Conservation (phyloP, 768 basidiomycete genomes). For the Suillus placidus region DNA sequence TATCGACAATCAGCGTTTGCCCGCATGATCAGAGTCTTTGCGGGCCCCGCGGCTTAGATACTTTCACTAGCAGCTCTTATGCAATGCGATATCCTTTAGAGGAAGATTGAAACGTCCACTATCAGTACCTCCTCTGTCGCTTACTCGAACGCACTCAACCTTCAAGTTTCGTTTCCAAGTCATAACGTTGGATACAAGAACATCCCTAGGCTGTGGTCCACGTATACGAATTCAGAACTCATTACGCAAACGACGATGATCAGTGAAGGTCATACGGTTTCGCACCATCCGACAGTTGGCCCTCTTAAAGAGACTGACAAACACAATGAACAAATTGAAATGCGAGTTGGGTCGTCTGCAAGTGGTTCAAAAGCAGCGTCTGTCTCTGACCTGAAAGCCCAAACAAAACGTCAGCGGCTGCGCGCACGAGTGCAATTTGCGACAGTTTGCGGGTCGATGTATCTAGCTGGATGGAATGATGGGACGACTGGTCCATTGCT, state of each 20-base stretch:
- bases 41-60: neutral
- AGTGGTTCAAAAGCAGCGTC: neutral
- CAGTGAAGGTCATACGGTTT: neutral
- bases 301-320: neutral
- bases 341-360: neutral
- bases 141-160: neutral
- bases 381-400: slow-evolving; percentile 9
- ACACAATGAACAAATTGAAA: neutral
- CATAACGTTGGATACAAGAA: neutral
- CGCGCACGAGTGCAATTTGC: slow-evolving; percentile 49
- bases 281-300: neutral
- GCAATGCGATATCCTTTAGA: neutral
- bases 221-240: neutral
- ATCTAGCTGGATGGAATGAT: slow-evolving; percentile 79
- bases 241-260: neutral
- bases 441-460: slow-evolving; percentile 57
- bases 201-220: neutral
- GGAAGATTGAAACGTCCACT: neutral
- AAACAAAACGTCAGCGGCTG: slow-evolving; percentile 13
- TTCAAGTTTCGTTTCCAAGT: neutral
- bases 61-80: neutral
- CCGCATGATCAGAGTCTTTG: neutral
- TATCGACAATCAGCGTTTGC: neutral
- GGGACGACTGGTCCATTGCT: slow-evolving; percentile 74
- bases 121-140: neutral